Evolutionary conservation across 1,139 yeast species (phyloP).

Genomic region (Diutina ranongensis): DNA sequence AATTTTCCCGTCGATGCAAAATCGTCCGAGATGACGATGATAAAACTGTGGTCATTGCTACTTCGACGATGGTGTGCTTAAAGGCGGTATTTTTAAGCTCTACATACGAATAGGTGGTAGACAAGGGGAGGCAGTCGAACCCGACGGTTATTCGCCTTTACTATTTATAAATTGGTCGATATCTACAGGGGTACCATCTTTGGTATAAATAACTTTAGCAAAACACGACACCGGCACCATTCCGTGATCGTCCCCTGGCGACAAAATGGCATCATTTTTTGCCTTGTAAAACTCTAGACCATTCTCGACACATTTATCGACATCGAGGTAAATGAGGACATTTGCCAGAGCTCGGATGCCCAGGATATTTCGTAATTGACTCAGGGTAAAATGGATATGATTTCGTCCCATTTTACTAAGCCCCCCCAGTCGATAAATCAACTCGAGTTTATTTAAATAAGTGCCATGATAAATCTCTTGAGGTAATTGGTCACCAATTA

Average conservation of each 20-base stretch:
- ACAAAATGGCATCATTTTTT: conserved; percentile 64
- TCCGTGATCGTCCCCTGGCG: conserved; percentile 38
- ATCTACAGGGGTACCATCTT: background rate
- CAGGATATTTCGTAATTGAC: conserved; percentile 27
- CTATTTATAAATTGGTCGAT: background rate
- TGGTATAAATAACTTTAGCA: background rate
- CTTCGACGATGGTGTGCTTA: too few relatives aligned
- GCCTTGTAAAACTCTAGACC: conserved; percentile 53
- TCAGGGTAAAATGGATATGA: conserved; percentile 63
- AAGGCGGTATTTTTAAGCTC: too few relatives aligned
- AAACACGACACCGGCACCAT: background rate
- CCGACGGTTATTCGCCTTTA: too few relatives aligned
- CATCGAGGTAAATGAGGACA: conserved; percentile 54
- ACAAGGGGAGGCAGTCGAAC: too few relatives aligned
- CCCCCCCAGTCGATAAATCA: conserved; percentile 45
- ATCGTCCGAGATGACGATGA: too few relatives aligned
- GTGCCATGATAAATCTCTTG: conserved; percentile 70
- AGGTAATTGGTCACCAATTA: conserved; percentile 13
- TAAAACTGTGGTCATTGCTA: too few relatives aligned
- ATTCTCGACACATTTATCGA: conserved; percentile 27
- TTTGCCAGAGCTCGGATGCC: conserved; percentile 61
- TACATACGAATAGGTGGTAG: too few relatives aligned
- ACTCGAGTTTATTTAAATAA: conserved; percentile 31
- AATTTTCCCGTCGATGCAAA: too few relatives aligned
- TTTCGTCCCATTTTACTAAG: conserved; percentile 61